phyloP scores from a whole-genome alignment of 805 yeast species.

The Pichia gijzeniarum region DNA sequence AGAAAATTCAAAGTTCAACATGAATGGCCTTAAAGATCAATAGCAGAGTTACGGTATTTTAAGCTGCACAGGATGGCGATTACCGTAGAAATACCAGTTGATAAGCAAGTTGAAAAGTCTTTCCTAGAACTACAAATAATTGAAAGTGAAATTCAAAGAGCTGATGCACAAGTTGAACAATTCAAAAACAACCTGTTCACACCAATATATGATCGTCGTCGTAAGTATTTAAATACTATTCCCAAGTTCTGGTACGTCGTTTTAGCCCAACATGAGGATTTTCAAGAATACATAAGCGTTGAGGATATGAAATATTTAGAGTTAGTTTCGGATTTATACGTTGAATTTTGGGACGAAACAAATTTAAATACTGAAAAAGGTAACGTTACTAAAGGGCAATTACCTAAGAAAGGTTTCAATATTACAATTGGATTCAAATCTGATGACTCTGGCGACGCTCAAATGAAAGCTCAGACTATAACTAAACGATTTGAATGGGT shows the following conservation, averaged over 20 bases:
- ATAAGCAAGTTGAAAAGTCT: slow-evolving; percentile 30
- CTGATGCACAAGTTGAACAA: slow-evolving; percentile 55
- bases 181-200: slow-evolving; percentile 47
- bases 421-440: slow-evolving; percentile 60
- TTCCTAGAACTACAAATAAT: slow-evolving; percentile 49
- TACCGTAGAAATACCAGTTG: slow-evolving; percentile 2
- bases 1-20: background rate
- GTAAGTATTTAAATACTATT: slow-evolving; percentile 43
- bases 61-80: background rate
- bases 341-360: slow-evolving; percentile 41
- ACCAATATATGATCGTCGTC: slow-evolving; percentile 52
- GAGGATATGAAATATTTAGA: slow-evolving; percentile 78
- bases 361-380: slow-evolving; percentile 19
- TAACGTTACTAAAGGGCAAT: slow-evolving; percentile 1
- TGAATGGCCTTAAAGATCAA: no score
- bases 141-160: slow-evolving; percentile 42
- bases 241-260: slow-evolving; percentile 88
- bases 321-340: slow-evolving; percentile 53
- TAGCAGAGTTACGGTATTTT: no score
- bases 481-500: slow-evolving; percentile 50
- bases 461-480: slow-evolving; percentile 51
- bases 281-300: slow-evolving; percentile 69
- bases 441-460: slow-evolving; percentile 31
- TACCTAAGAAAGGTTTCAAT: slow-evolving; percentile 37
- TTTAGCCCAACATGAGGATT: slow-evolving; percentile 75